phyloP scores from a whole-genome alignment of 306 rosid genomes.

The Ammopiptanthus mongolicus region DNA sequence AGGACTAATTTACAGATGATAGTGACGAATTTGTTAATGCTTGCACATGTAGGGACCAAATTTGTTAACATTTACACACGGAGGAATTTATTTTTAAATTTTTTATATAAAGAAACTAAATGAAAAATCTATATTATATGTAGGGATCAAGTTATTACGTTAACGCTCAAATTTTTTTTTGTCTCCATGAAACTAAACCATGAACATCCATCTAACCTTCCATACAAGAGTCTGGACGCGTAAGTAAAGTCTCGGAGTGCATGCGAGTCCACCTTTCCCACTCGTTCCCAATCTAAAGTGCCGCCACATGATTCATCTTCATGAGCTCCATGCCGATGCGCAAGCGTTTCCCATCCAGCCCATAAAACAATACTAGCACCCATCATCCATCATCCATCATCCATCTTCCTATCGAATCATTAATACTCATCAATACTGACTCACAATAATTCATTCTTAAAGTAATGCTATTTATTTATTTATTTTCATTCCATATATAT shows the following conservation, averaged over 20 bases:
- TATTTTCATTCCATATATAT: neutral
- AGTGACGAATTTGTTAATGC: too few relatives aligned
- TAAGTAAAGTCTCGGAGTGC: neutral
- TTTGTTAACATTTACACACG: too few relatives aligned
- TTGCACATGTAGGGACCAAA: too few relatives aligned
- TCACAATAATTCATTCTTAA: neutral
- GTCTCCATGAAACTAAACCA: too few relatives aligned
- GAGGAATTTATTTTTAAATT: too few relatives aligned
- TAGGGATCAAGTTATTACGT: too few relatives aligned
- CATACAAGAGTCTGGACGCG: constrained; percentile 3
- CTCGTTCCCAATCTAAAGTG: neutral
- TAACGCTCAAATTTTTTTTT: too few relatives aligned
- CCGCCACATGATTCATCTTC: constrained; percentile 28
- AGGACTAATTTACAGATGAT: too few relatives aligned
- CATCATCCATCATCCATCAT: neutral
- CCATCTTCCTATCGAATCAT: neutral
- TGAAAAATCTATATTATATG: too few relatives aligned
- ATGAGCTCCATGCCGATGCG: neutral
- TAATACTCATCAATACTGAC: neutral
- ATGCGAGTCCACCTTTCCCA: neutral
- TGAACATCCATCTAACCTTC: too few relatives aligned
- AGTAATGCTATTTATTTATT: neutral
- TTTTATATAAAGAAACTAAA: too few relatives aligned
- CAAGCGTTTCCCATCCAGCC: neutral
- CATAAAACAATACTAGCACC: constrained; percentile 19